Evolutionary conservation across 768 basidiomycete genomes (phyloP), one percentile per base, ranked within the genome.

Genomic region (Termitomyces sp.): DNA sequence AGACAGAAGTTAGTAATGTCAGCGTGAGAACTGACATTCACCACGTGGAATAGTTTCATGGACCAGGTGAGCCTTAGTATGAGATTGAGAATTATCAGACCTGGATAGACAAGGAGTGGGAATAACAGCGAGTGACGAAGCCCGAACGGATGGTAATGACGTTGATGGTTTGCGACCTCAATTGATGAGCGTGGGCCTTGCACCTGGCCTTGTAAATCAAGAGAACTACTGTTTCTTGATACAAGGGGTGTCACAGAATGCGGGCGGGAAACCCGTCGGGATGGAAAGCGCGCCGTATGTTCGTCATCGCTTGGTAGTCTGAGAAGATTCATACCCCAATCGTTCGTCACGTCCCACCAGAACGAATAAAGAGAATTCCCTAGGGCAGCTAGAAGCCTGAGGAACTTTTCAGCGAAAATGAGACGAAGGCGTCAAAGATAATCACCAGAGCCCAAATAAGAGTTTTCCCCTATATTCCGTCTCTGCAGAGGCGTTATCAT

Each of bases 291-390:
- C 57, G 66, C 71, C 50, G 63, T 62, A 49, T 67, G 68, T 57
- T 68, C 66, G 50, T 68, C 63, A 48, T 68, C 59, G 56, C 69
- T 59, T 37, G 67, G 63, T 31, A 68, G 60, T 53, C 78, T 79
- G 58, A 98, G 74, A 43, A 98, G 73, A 46, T 86, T 82, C 55
- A 99, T 78, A 5, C 97, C 97, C 95, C 96, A 99, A 69, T 99
- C 97, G 69, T 96, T 92, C 48, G 92, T 94, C 43, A 98, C 81
- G 72, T 98, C 97, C 97, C 97, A 99, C 92, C 94, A 99, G 71
- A 96, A 98, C 3, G 94, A 95, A 71, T 93, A 99, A 31, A 90
- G 69, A 3, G 95, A 96, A 71, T 98, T 98, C 65, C 96, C 69
- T 36, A 83, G 79, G 24, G 92, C 94, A 10, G 87, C 83, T 46